phyloP scores from a whole-genome alignment of 139 green algal species.

The Tetradesmus obliquus region DNA sequence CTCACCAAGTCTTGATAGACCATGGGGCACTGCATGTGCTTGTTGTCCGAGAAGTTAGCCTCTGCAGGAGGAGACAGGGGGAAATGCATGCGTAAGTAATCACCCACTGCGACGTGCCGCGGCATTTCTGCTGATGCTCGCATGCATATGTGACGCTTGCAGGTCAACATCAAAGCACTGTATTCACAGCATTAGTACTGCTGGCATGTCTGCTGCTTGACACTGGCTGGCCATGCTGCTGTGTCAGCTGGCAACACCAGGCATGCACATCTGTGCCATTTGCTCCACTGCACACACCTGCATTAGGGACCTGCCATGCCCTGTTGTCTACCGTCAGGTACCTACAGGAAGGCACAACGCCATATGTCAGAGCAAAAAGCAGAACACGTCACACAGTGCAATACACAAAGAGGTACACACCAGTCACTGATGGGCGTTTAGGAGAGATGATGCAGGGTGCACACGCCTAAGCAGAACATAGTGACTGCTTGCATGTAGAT shows the following conservation, averaged over 20 bases:
- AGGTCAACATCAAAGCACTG: no score
- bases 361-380: no score
- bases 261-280: no score
- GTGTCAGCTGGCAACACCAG: no score
- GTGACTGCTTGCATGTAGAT: no score
- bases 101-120: no score
- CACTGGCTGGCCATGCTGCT: no score
- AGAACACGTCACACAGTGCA: no score
- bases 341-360: background rate
- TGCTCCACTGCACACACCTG: background rate
- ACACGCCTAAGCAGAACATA: no score
- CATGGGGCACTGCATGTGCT: constrained; percentile 13
- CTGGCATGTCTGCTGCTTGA: no score
- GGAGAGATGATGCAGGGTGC: background rate
- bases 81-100: background rate
- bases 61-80: background rate
- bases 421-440: background rate
- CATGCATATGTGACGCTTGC: background rate
- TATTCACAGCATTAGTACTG: no score
- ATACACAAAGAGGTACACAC: no score
- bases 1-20: constrained; percentile 14
- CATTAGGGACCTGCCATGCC: background rate
- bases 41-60: background rate
- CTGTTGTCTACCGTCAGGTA: background rate
- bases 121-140: background rate